phyloP scores from a whole-genome alignment of 2,329 filamentous ascomycete genomes.

The Trichophyton verrucosum region DNA sequence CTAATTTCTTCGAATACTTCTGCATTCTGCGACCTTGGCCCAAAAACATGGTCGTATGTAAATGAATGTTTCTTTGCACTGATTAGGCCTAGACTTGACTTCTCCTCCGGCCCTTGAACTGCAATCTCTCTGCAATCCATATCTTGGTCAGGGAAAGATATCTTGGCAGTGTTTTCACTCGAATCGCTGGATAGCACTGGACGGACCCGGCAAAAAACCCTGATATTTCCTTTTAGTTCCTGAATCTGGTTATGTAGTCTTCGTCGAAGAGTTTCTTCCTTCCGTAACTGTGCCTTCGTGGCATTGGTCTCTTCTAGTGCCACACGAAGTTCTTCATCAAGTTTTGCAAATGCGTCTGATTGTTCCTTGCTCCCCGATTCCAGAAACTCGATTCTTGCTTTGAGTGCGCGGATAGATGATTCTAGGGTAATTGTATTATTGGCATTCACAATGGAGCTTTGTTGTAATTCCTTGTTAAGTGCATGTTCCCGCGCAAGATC shows the following conservation, averaged over 20 bases:
- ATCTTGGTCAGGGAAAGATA: constrained; percentile 64
- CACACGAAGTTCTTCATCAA: constrained; percentile 68
- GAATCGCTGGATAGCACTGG: constrained; percentile 52
- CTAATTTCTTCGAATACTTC: constrained; percentile 94
- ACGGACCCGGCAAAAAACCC: constrained; percentile 92
- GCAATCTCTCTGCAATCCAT: constrained; percentile 81
- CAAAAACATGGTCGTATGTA: constrained; percentile 86
- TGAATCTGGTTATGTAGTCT: constrained; percentile 97
- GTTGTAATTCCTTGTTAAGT: constrained; percentile 46
- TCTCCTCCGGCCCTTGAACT: constrained; percentile 70
- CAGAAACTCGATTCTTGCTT: constrained; percentile 74
- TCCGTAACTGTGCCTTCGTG: constrained; percentile 69
- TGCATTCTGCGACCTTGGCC: constrained; percentile 61
- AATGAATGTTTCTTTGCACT: constrained; percentile 72
- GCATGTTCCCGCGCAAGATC: constrained; percentile 51
- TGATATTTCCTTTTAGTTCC: constrained; percentile 94
- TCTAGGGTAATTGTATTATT: constrained; percentile 57
- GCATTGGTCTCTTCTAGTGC: constrained; percentile 57
- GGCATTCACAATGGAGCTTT: constrained; percentile 47
- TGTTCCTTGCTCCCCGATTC: constrained; percentile 84
- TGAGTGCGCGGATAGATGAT: constrained; percentile 59
- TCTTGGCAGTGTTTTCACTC: constrained; percentile 53
- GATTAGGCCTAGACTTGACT: constrained; percentile 63
- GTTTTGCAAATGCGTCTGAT: constrained; percentile 68
- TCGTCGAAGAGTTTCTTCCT: constrained; percentile 78